Evolutionary conservation across 1,284 basidiomycete species (phyloP).

Genomic region (Trichosporon sp.): DNA sequence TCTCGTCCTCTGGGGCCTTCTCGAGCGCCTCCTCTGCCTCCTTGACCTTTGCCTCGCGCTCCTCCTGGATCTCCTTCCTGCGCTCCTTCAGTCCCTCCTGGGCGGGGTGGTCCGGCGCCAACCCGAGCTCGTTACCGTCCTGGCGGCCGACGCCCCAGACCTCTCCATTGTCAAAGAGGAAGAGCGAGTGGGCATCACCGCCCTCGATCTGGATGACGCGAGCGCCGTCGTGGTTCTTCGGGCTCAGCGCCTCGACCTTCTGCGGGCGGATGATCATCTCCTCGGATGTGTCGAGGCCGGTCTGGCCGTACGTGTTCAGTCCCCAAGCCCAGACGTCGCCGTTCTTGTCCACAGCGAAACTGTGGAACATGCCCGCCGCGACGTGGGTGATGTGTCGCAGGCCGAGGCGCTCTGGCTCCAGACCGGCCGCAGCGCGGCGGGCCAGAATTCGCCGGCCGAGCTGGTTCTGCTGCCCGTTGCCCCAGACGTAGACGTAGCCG

Average conservation of each 20-base stretch:
- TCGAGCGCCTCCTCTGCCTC: conserved; percentile 27
- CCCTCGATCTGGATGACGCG: conserved; percentile 56
- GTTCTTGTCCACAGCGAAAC: conserved; percentile 76
- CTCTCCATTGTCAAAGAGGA: conserved; percentile 73
- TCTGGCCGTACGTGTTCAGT: conserved; percentile 70
- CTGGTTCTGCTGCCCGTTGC: conserved; percentile 79
- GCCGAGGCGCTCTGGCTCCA: conserved; percentile 67
- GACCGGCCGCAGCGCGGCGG: conserved; percentile 70
- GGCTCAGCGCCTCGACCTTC: conserved; percentile 61
- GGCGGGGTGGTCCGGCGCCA: conserved; percentile 57
- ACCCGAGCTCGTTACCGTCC: conserved; percentile 71
- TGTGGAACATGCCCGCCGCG: conserved; percentile 76
- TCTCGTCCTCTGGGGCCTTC: conserved; percentile 25
- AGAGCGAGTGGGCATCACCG: conserved; percentile 81
- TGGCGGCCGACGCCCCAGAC: conserved; percentile 77
- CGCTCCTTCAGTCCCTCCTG: conserved; percentile 51
- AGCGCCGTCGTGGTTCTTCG: conserved; percentile 61
- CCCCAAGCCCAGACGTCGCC: conserved; percentile 89
- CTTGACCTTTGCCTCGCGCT: conserved; percentile 36
- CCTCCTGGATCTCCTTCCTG: conserved; percentile 36
- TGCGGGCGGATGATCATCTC: conserved; percentile 64
- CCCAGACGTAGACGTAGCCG: conserved; percentile 71
- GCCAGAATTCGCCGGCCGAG: conserved; percentile 78
- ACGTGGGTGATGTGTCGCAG: conserved; percentile 70
- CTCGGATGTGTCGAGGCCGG: conserved; percentile 51